phyloP scores from a whole-genome alignment of 2,329 filamentous ascomycete genomes.

The Cercospora canescens region DNA sequence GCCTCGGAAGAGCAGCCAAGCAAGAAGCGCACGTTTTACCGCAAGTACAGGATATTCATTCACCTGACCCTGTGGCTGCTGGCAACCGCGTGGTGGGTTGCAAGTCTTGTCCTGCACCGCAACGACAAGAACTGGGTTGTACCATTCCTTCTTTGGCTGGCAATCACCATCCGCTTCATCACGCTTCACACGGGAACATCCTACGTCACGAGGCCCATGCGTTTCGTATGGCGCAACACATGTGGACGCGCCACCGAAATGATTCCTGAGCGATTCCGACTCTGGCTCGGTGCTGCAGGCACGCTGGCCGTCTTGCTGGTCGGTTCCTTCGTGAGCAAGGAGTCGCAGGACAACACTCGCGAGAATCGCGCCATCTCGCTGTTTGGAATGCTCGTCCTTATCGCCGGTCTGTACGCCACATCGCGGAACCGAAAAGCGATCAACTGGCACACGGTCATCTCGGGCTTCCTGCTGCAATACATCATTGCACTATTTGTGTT shows the following conservation, averaged over 20 bases:
- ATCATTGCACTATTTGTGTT: conserved; percentile 86
- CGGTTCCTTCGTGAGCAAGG: conserved; percentile 72
- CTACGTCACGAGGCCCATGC: conserved; percentile 66
- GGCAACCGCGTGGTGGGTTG: conserved; percentile 69
- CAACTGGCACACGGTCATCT: conserved; percentile 62
- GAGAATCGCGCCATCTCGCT: conserved; percentile 78
- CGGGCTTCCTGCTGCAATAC: conserved; percentile 86
- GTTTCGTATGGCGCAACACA: conserved; percentile 67
- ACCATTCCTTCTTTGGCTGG: conserved; percentile 79
- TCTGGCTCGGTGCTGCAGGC: conserved; percentile 61
- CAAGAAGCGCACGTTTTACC: conserved; percentile 43
- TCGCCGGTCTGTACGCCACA: conserved; percentile 66
- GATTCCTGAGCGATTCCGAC: conserved; percentile 67
- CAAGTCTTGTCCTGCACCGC: conserved; percentile 70
- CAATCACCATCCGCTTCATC: conserved; percentile 70
- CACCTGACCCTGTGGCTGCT: conserved; percentile 34
- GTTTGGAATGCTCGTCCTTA: conserved; percentile 73
- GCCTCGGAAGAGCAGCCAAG: conserved; percentile 10
- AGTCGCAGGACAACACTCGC: conserved; percentile 73
- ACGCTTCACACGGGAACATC: conserved; percentile 71
- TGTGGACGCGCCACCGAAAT: conserved; percentile 58
- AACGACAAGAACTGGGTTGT: conserved; percentile 77
- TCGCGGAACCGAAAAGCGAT: conserved; percentile 66
- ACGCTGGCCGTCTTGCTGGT: conserved; percentile 74
- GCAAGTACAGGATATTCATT: conserved; percentile 47